Conservation (phyloP, 495 filamentous ascomycete species). For the Trichoderma asperelloides region DNA sequence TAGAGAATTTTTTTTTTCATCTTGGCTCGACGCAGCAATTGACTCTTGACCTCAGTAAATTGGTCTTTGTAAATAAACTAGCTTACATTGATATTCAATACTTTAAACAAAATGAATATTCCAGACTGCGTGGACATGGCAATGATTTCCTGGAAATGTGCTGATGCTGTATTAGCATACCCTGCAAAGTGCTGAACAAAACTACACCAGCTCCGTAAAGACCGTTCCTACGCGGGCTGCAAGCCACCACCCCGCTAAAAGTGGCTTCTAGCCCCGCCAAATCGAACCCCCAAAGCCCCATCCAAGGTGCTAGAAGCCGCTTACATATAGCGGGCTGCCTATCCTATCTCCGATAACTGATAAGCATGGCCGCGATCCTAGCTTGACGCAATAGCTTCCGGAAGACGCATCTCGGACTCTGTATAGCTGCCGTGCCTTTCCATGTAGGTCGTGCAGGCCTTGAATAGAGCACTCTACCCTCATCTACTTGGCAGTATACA, state of each 20-base stretch:
- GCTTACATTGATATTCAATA: background rate
- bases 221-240: background rate
- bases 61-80: no score
- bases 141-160: background rate
- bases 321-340: background rate
- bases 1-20: no score
- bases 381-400: background rate
- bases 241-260: conserved; percentile 1
- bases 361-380: background rate
- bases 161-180: background rate
- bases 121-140: background rate
- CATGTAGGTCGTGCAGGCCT: background rate
- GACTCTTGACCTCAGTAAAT: no score
- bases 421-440: background rate
- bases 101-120: background rate
- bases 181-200: background rate
- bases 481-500: background rate
- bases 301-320: background rate
- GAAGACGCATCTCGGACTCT: background rate
- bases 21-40: no score
- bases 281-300: background rate
- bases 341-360: conserved; percentile 7
- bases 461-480: background rate
- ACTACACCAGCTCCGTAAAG: background rate
- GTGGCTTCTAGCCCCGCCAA: conserved; percentile 2